phyloP scores from a whole-genome alignment of 2,329 filamentous ascomycete species.

The Triangularia setosa region DNA sequence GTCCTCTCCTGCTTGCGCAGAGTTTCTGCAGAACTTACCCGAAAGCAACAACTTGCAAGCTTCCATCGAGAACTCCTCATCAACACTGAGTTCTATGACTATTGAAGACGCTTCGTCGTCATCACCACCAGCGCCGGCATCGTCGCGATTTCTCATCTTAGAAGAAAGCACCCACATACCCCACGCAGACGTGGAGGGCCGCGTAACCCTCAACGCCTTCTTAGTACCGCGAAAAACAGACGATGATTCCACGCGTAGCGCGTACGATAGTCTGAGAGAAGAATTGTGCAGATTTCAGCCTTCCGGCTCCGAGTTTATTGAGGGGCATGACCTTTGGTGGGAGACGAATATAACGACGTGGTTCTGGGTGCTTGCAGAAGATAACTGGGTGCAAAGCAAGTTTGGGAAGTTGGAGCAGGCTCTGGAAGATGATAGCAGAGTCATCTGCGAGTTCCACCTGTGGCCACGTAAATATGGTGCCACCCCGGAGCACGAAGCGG shows the following conservation, averaged over 20 bases:
- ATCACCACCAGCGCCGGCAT: not conserved
- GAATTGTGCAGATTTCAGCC: not conserved
- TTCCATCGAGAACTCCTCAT: too few species aligned
- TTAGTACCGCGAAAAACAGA: not conserved
- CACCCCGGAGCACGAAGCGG: conserved; percentile 15
- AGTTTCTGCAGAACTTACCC: conserved; percentile 21
- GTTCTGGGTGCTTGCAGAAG: not conserved
- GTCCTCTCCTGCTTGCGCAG: conserved; percentile 20
- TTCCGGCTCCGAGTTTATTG: not conserved
- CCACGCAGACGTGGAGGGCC: too few species aligned
- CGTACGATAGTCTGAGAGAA: not conserved
- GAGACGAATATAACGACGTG: not conserved
- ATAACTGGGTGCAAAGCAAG: not conserved
- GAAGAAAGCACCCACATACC: too few species aligned
- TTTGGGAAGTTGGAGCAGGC: not conserved
- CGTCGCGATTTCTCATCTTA: not conserved
- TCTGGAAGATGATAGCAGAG: conserved; percentile 8
- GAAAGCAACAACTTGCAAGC: not conserved
- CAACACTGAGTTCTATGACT: too few species aligned
- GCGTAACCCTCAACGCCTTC: not conserved
- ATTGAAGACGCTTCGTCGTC: not conserved
- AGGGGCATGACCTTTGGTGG: not conserved
- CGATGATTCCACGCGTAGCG: not conserved
- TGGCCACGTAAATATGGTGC: conserved; percentile 1
- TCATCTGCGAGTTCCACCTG: conserved; percentile 17